Evolutionary conservation across 345 rosid species (phyloP).

Genomic region (Conringia planisiliqua): DNA sequence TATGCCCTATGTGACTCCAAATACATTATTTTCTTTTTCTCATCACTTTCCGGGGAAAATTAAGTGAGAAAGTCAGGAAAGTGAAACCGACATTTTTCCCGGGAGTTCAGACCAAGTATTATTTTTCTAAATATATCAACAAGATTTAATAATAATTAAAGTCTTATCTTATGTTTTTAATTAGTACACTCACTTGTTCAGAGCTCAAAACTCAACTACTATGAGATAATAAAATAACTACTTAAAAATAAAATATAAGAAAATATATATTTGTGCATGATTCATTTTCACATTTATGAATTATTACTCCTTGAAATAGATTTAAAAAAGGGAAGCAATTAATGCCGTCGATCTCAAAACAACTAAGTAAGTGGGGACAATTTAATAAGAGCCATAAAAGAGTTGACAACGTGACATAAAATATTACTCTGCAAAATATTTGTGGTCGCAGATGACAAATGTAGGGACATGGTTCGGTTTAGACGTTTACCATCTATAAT

Average conservation of each 20-base stretch:
- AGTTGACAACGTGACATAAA: slow-evolving; percentile 24
- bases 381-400: slow-evolving; percentile 11
- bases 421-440: neutral
- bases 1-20: slow-evolving; percentile 9
- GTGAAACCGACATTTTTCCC: slow-evolving; percentile 33
- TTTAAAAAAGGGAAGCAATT: neutral
- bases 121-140: neutral
- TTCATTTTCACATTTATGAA: neutral
- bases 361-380: slow-evolving; percentile 35
- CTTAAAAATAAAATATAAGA: slow-evolving; percentile 3
- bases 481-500: neutral
- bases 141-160: neutral
- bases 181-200: slow-evolving; percentile 1
- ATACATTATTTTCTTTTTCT: neutral
- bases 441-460: slow-evolving; percentile 10
- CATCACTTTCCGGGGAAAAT: slow-evolving; percentile 18
- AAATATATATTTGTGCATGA: neutral
- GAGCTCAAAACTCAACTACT: neutral
- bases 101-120: slow-evolving; percentile 18
- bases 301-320: neutral
- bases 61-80: slow-evolving; percentile 16
- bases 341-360: slow-evolving; percentile 29
- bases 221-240: neutral
- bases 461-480: neutral
- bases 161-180: neutral